Evolutionary conservation across 192 early-diverging fungal species (phyloP).

Genomic region (Rhizophagus clarus): DNA sequence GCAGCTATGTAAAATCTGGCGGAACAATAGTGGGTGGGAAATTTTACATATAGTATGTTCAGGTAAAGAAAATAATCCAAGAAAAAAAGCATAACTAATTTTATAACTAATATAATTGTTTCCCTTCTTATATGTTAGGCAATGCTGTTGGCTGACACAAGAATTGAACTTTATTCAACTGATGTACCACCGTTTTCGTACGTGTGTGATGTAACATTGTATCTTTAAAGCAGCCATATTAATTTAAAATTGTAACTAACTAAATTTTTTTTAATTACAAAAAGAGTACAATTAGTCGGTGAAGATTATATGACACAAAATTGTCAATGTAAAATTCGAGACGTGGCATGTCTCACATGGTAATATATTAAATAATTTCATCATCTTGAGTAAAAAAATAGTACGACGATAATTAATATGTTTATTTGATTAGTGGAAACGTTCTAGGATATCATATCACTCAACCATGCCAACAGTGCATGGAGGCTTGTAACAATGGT

Average conservation of each 20-base stretch:
- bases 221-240: neutral
- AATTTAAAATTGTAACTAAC: neutral
- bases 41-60: neutral
- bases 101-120: constrained; percentile 8
- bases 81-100: neutral
- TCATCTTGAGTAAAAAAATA: neutral
- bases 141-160: constrained; percentile 66
- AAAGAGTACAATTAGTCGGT: constrained; percentile 65
- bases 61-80: neutral
- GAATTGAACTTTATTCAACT: constrained; percentile 75
- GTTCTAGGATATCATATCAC: constrained; percentile 81
- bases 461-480: constrained; percentile 81
- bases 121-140: constrained; percentile 43
- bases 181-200: constrained; percentile 72
- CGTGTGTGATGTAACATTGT: constrained; percentile 35
- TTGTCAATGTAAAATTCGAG: constrained; percentile 72
- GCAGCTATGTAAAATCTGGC: neutral
- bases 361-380: constrained; percentile 37
- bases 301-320: constrained; percentile 70
- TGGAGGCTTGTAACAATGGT: constrained; percentile 93
- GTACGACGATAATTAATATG: neutral
- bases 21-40: neutral
- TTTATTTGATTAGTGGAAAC: constrained; percentile 58
- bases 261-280: neutral
- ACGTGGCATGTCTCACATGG: constrained; percentile 69